Evolutionary conservation across 2,329 filamentous ascomycete species (phyloP).

Genomic region (Penicillium occitanis): DNA sequence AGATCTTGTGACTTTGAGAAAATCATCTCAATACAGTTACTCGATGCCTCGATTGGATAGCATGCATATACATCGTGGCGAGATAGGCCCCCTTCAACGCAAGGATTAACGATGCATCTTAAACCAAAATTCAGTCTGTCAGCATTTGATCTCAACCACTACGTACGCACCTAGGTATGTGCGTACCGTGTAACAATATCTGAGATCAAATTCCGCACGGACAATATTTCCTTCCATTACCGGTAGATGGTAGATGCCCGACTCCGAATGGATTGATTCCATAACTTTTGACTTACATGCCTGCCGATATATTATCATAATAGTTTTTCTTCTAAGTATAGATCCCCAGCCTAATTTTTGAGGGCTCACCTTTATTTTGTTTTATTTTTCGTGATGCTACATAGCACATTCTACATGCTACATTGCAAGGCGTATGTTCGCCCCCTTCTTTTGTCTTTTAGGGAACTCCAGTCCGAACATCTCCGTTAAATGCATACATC

Average conservation of each 20-base stretch:
- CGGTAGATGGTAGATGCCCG: not conserved
- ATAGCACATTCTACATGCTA: constrained; percentile 1
- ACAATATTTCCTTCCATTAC: not conserved
- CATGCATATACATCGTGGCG: not conserved
- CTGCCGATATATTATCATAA: not conserved
- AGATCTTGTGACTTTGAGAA: constrained; percentile 4
- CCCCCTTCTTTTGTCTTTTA: not conserved
- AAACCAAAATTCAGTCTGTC: not conserved
- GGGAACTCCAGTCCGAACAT: not conserved
- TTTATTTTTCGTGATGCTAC: not conserved
- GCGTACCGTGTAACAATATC: not conserved
- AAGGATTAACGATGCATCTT: not conserved
- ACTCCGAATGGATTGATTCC: not conserved
- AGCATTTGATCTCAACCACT: not conserved
- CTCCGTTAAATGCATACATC: not conserved
- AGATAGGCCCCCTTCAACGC: not conserved
- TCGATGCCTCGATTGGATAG: not conserved
- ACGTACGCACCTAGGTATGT: not conserved
- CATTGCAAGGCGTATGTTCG: not conserved
- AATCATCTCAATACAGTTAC: not conserved
- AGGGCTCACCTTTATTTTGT: not conserved
- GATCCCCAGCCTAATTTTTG: not conserved
- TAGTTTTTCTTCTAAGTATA: not conserved
- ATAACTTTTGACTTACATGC: not conserved
- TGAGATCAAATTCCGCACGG: not conserved